These are phyloP conservation scores for Wickerhamomyces pijperi DNA, from an alignment of 805 yeast species.

Conservation along the genomic window DNA sequence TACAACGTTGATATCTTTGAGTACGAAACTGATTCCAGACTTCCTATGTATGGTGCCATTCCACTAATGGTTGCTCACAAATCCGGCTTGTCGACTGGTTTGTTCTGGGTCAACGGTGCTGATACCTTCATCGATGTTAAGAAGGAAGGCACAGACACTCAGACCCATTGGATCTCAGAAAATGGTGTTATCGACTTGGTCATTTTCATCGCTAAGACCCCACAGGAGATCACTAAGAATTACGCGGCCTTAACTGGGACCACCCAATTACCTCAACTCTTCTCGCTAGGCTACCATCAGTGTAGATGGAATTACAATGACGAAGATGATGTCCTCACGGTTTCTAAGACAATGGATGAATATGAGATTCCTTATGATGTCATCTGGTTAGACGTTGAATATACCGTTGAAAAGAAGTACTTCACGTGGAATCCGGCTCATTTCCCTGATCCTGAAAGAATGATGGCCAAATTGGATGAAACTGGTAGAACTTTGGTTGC, in stretches of 20 bases:
- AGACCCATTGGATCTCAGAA: conserved; percentile 91
- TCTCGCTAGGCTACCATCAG: conserved; percentile 87
- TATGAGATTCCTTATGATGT: conserved; percentile 75
- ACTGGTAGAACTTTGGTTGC: conserved; percentile 76
- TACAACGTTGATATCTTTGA: conserved; percentile 94
- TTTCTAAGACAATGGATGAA: conserved; percentile 60
- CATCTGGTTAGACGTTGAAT: conserved; percentile 93
- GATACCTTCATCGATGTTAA: conserved; percentile 81
- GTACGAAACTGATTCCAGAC: conserved; percentile 68
- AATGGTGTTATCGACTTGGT: conserved; percentile 74
- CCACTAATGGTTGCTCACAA: conserved; percentile 75
- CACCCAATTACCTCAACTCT: conserved; percentile 60
- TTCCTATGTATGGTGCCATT: conserved; percentile 93
- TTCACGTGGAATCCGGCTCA: conserved; percentile 78
- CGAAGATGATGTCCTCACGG: conserved; percentile 71
- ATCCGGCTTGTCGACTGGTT: conserved; percentile 49
- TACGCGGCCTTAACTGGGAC: conserved; percentile 69
- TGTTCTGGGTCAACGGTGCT: conserved; percentile 89
- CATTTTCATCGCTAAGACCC: conserved; percentile 49
- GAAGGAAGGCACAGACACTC: conserved; percentile 22
- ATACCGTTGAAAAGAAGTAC: conserved; percentile 75
- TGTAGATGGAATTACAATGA: conserved; percentile 96
- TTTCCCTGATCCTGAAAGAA: conserved; percentile 64
- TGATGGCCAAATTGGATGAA: conserved; percentile 53
- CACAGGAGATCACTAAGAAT: conserved; percentile 41